Evolutionary conservation across 2,329 filamentous ascomycete species (phyloP).

Genomic region (Nannizziopsis barbatae): DNA sequence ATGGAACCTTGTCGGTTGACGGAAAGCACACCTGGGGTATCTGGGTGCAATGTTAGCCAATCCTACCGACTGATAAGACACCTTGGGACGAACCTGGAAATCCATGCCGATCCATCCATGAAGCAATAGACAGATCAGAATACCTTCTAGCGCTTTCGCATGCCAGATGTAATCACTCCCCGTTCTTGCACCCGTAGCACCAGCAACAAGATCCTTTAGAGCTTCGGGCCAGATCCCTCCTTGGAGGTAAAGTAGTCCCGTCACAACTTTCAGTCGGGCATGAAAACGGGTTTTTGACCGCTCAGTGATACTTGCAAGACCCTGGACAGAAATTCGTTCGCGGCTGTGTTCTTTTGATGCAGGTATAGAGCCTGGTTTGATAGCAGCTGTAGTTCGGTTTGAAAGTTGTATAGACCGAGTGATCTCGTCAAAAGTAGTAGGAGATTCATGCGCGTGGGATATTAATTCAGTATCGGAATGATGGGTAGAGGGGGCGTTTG

Average conservation of each 20-base stretch:
- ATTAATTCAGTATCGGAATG: conserved; percentile 29
- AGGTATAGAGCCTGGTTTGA: conserved; percentile 27
- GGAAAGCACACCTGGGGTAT: conserved; percentile 46
- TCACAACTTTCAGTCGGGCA: conserved; percentile 63
- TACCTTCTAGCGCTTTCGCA: conserved; percentile 83
- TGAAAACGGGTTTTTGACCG: conserved; percentile 69
- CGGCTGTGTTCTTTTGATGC: conserved; percentile 46
- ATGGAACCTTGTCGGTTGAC: conserved; percentile 37
- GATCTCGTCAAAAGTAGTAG: conserved; percentile 46
- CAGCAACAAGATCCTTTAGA: conserved; percentile 69
- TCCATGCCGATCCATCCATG: conserved; percentile 74
- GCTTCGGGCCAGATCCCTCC: conserved; percentile 86
- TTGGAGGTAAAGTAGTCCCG: conserved; percentile 77
- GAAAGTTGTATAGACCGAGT: conserved; percentile 34
- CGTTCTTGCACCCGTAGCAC: conserved; percentile 62
- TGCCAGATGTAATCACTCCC: conserved; percentile 95
- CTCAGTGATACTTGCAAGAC: conserved; percentile 64
- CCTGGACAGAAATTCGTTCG: conserved; percentile 51
- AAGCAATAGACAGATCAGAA: conserved; percentile 69
- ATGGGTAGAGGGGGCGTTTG: conserved; percentile 26
- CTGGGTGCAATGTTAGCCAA: conserved; percentile 21
- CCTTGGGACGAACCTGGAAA: conserved; percentile 42
- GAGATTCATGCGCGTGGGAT: conserved; percentile 32
- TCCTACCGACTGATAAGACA: neutral
- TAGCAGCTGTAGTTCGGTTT: conserved; percentile 30